These are phyloP conservation scores for Toxoplasma gondii DNA, from an alignment of 169 alveolate species.

Conservation along the genomic window DNA sequence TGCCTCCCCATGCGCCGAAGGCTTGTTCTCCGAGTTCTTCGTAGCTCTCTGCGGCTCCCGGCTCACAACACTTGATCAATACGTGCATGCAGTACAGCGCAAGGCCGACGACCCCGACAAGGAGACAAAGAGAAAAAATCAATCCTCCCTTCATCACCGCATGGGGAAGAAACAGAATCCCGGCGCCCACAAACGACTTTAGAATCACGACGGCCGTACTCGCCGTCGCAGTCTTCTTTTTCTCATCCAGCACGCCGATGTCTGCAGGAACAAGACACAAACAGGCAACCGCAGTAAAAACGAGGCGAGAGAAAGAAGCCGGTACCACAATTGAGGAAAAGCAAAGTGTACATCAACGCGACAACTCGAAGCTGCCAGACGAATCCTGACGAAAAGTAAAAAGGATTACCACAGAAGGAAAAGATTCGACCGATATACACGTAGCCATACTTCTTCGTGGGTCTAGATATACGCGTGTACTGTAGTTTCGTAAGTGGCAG, in stretches of 20 bases:
- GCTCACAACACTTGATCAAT: conserved; percentile 17
- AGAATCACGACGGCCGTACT: conserved; percentile 22
- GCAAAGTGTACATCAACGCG: neutral
- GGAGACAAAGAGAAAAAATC: neutral
- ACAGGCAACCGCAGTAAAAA: neutral
- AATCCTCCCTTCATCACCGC: conserved; percentile 44
- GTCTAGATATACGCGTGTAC: too few relatives aligned
- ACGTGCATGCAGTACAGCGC: conserved; percentile 3
- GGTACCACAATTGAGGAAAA: neutral
- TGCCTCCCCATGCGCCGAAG: conserved; percentile 26
- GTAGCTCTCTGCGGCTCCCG: conserved; percentile 1
- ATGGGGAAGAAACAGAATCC: conserved; percentile 36
- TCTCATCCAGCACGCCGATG: neutral
- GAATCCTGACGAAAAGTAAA: too few relatives aligned
- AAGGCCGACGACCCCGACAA: neutral
- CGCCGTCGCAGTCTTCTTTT: conserved; percentile 6
- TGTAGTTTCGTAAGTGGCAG: too few relatives aligned
- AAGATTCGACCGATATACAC: too few relatives aligned
- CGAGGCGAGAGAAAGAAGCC: neutral
- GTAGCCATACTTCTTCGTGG: too few relatives aligned
- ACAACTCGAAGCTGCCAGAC: neutral
- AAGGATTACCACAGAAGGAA: too few relatives aligned
- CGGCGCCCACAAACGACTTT: conserved; percentile 42
- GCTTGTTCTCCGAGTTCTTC: conserved; percentile 10
- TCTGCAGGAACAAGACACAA: neutral